Conservation (phyloP, 169 alveolate genomes). For the Plasmodium billcollinsi region DNA sequence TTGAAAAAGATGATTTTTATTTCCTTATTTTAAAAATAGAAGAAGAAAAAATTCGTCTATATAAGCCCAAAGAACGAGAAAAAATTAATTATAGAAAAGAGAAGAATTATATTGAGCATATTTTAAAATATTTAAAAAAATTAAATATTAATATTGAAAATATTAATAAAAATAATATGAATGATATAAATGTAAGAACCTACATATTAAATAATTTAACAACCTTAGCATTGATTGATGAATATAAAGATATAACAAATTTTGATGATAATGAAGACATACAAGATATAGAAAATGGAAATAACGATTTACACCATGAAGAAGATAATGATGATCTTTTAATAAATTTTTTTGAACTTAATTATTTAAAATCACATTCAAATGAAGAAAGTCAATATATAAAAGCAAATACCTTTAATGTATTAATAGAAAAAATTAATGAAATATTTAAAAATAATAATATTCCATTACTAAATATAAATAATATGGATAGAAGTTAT, state of each 20-base stretch:
- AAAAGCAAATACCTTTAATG: not conserved
- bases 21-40: conserved; percentile 55
- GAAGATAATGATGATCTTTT: conserved; percentile 12
- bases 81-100: conserved; percentile 64
- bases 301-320: not conserved
- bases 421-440: conserved; percentile 34
- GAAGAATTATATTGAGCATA: conserved; percentile 60
- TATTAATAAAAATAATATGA: conserved; percentile 48
- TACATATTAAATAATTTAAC: conserved; percentile 58
- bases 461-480: conserved; percentile 33
- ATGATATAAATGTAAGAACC: conserved; percentile 34
- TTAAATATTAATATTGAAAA: conserved; percentile 37
- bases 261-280: conserved; percentile 24
- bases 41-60: conserved; percentile 68
- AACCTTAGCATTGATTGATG: conserved; percentile 66
- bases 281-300: not conserved
- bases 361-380: not conserved
- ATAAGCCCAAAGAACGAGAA: conserved; percentile 74
- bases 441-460: conserved; percentile 49
- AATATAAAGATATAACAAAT: conserved; percentile 39
- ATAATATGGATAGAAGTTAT: not conserved
- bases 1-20: conserved; percentile 55
- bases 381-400: conserved; percentile 27
- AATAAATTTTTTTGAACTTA: conserved; percentile 46
- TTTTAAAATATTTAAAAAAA: conserved; percentile 59